These are phyloP conservation scores for Flaveria ramosissima DNA, from an alignment of 129 eudicot species.

Conservation along the genomic window DNA sequence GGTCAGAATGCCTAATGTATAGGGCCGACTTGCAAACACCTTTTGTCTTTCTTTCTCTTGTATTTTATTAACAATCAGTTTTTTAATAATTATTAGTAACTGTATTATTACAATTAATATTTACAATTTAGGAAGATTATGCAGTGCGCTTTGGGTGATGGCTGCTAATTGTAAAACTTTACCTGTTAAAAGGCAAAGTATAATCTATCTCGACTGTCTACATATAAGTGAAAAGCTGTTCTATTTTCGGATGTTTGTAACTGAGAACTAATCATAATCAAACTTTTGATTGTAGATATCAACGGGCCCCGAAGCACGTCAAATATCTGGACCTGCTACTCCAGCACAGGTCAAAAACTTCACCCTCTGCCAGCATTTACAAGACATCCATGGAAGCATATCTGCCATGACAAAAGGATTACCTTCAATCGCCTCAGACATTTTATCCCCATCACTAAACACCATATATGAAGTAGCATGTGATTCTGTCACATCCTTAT, in stretches of 20 bases:
- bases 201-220: background rate
- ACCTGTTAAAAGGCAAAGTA: background rate
- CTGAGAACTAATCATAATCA: background rate
- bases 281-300: slow-evolving; percentile 56
- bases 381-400: slow-evolving; percentile 76
- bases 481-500: slow-evolving; percentile 79
- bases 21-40: background rate
- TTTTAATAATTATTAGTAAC: background rate
- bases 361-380: slow-evolving; percentile 81
- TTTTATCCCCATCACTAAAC: slow-evolving; percentile 72
- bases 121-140: background rate
- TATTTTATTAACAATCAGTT: background rate
- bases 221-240: background rate
- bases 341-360: slow-evolving; percentile 81
- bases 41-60: background rate
- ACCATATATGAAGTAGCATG: slow-evolving; percentile 78
- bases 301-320: slow-evolving; percentile 96
- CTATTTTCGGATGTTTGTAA: background rate
- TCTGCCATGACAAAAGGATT: slow-evolving; percentile 57
- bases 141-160: background rate
- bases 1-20: slow-evolving; percentile 5
- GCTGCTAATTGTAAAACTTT: background rate
- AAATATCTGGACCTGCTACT: slow-evolving; percentile 82
- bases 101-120: background rate
- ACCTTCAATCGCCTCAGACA: slow-evolving; percentile 74